These are phyloP conservation scores for Termitomyces eurrhizus DNA, from an alignment of 768 basidiomycete species.

Conservation along the genomic window DNA sequence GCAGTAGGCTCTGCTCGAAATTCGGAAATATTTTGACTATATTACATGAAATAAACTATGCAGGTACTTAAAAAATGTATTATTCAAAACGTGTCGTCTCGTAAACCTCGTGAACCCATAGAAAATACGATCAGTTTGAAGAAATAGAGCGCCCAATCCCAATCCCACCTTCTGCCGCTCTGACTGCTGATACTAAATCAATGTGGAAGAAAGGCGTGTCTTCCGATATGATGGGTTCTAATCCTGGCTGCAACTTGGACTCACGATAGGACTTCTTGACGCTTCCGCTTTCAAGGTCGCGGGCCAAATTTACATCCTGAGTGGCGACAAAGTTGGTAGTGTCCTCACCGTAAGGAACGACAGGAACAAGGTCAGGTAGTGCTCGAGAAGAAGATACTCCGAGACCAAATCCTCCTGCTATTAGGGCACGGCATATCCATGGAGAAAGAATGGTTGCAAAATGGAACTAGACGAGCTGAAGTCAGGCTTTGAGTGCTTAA, in stretches of 20 bases:
- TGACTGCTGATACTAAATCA: constrained; percentile 71
- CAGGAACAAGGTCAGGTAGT: constrained; percentile 67
- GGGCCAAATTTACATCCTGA: constrained; percentile 21
- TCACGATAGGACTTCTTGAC: constrained; percentile 26
- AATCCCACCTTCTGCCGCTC: constrained; percentile 55
- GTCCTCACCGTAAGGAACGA: constrained; percentile 62
- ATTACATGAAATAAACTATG: background rate
- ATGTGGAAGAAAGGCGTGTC: constrained; percentile 91
- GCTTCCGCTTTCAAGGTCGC: constrained; percentile 32
- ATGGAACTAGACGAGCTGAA: constrained; percentile 63
- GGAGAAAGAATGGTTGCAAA: constrained; percentile 90
- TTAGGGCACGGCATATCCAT: constrained; percentile 87
- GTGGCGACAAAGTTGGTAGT: constrained; percentile 21
- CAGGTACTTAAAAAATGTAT: background rate
- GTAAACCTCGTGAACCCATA: background rate
- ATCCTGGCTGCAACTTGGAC: constrained; percentile 16
- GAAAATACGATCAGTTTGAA: background rate
- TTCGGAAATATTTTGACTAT: background rate
- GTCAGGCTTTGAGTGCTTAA: background rate
- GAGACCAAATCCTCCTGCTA: constrained; percentile 88
- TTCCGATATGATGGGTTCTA: constrained; percentile 39
- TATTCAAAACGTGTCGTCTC: background rate
- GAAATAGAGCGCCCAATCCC: constrained; percentile 23
- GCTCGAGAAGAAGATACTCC: constrained; percentile 41
- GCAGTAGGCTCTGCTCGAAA: too few species aligned